These are phyloP conservation scores for Begonia loranthoides DNA, from an alignment of 306 rosid genomes.

Conservation along the genomic window DNA sequence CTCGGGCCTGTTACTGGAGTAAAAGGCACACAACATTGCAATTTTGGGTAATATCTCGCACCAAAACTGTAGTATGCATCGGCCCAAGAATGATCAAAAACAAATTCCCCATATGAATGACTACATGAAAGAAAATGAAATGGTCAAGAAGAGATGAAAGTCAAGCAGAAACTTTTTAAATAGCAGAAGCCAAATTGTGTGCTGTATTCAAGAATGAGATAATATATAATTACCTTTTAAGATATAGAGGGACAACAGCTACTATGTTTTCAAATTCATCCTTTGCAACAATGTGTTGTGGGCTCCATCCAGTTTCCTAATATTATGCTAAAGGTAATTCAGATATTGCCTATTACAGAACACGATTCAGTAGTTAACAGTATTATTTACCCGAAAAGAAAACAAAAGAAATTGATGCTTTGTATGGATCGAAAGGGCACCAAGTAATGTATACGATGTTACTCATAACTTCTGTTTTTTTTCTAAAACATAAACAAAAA, in stretches of 20 bases:
- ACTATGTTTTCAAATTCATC: conserved; percentile 31
- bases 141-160: neutral
- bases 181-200: neutral
- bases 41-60: conserved; percentile 67
- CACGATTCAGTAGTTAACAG: neutral
- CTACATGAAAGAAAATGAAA: conserved; percentile 25
- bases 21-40: conserved; percentile 86
- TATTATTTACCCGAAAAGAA: too few species aligned
- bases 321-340: conserved; percentile 7
- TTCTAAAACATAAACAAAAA: too few species aligned
- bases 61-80: conserved; percentile 75
- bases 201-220: conserved; percentile 8
- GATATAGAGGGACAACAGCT: conserved; percentile 82
- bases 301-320: conserved; percentile 82
- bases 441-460: too few species aligned
- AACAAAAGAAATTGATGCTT: too few species aligned
- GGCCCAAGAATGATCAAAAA: conserved; percentile 97
- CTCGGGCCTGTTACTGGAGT: conserved; percentile 95
- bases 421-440: too few species aligned
- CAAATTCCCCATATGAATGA: conserved; percentile 95
- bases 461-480: too few species aligned
- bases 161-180: neutral
- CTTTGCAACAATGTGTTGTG: conserved; percentile 60
- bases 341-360: neutral
- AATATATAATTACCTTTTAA: conserved; percentile 40